phyloP scores from a whole-genome alignment of 805 yeast genomes.

The Jamesozyma hellenica region DNA sequence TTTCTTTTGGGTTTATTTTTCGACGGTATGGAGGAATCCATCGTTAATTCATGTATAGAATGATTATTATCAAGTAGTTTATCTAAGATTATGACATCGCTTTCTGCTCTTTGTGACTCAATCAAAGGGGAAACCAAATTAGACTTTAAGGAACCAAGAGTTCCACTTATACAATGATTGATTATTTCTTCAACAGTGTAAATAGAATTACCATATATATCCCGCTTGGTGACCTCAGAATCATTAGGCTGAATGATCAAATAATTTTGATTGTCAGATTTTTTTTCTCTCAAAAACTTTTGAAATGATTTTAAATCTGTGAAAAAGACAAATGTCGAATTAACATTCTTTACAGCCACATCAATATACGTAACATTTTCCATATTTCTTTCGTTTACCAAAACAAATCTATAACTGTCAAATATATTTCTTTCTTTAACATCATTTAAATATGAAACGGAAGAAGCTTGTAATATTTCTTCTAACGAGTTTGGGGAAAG shows the following conservation, averaged over 20 bases:
- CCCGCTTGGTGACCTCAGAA: neutral
- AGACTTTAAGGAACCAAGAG: neutral
- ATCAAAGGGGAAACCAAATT: no score
- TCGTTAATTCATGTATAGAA: no score
- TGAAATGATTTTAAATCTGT: neutral
- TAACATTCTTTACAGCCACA: neutral
- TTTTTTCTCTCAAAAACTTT: neutral
- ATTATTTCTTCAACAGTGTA: neutral
- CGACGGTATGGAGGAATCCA: no score
- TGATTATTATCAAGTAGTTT: no score
- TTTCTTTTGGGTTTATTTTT: no score
- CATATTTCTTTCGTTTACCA: neutral
- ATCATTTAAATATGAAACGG: no score
- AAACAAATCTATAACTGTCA: neutral
- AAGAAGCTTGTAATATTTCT: no score
- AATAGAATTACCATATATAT: neutral
- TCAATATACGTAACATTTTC: neutral
- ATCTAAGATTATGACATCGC: no score
- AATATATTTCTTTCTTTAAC: no score
- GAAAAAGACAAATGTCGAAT: neutral
- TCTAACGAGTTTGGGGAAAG: no score
- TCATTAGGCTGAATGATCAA: neutral
- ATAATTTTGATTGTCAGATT: neutral
- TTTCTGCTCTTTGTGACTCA: no score
- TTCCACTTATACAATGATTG: neutral